These are phyloP conservation scores for Leccinum pellstonianum DNA, from an alignment of 768 basidiomycete species.

Conservation along the genomic window DNA sequence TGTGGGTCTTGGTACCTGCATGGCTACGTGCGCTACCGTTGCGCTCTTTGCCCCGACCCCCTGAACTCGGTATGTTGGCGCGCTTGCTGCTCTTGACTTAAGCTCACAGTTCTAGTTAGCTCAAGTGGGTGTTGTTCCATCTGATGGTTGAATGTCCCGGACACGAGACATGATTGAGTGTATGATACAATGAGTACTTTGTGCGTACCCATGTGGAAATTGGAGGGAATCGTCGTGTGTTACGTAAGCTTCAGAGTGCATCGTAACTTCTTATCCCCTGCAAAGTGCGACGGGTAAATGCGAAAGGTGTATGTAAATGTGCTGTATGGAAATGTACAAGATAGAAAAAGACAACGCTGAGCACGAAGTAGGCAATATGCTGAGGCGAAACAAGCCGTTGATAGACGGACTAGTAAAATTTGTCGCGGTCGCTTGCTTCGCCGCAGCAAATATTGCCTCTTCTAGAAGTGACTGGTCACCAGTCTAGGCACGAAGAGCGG, in stretches of 20 bases:
- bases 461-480: no score
- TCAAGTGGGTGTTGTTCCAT: neutral
- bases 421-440: no score
- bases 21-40: slow-evolving; percentile 3
- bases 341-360: slow-evolving; percentile 30
- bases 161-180: neutral
- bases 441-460: no score
- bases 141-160: neutral
- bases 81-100: neutral
- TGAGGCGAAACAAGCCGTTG: no score
- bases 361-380: neutral
- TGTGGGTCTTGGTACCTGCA: slow-evolving; percentile 13
- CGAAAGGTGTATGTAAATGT: no score
- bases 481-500: no score
- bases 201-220: neutral
- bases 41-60: slow-evolving; percentile 25
- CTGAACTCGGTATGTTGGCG: slow-evolving; percentile 3
- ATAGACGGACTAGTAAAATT: no score
- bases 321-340: no score
- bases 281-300: no score
- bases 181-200: neutral
- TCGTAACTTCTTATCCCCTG: no score
- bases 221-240: neutral
- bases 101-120: neutral
- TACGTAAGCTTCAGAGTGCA: slow-evolving; percentile 7